A percentile compares a stretch with the other conserved stretches of the same genome.
Evolutionary conservation across 805 yeast species (phyloP).

Genomic region (Sugiyamaella mastotermitis): DNA sequence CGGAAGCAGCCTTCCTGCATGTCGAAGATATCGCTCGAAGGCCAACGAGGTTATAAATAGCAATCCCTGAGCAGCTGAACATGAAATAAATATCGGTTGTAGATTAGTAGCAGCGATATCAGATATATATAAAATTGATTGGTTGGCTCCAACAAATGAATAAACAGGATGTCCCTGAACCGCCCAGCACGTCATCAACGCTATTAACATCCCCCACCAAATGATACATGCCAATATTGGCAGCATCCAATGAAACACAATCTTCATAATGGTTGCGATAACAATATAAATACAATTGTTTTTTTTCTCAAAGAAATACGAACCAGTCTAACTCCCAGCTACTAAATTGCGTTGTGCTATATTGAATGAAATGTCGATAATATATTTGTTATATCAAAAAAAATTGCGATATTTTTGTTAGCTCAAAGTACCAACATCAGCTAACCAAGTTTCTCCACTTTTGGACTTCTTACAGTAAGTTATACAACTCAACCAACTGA

Average conservation of each 20-base stretch:
- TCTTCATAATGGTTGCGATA: too few species aligned
- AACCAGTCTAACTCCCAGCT: too few species aligned
- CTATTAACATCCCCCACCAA: slow-evolving; percentile 91
- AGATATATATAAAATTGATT: slow-evolving; percentile 60
- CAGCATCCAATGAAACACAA: slow-evolving; percentile 40
- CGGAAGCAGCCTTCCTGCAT: slow-evolving; percentile 49
- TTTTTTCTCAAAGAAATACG: too few species aligned
- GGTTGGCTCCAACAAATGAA: slow-evolving; percentile 12
- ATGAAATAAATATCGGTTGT: slow-evolving; percentile 76
- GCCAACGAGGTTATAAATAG: slow-evolving; percentile 59
- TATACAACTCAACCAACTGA: too few species aligned
- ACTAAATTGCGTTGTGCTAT: too few species aligned
- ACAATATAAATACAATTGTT: too few species aligned
- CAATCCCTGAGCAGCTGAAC: slow-evolving; percentile 72
- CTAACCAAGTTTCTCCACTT: too few species aligned
- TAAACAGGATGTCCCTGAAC: slow-evolving; percentile 73
- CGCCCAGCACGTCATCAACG: slow-evolving; percentile 74
- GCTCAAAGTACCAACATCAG: too few species aligned
- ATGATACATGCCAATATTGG: slow-evolving; percentile 62
- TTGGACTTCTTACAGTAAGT: too few species aligned
- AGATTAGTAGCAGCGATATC: slow-evolving; percentile 84
- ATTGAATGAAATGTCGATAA: too few species aligned
- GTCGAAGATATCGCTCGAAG: slow-evolving; percentile 58
- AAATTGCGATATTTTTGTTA: too few species aligned
- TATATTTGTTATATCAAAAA: too few species aligned